A percentile compares a stretch with the other conserved stretches of the same genome.
Evolutionary conservation across 345 rosid genomes (phyloP).

Genomic region (Eucalyptus marginata): DNA sequence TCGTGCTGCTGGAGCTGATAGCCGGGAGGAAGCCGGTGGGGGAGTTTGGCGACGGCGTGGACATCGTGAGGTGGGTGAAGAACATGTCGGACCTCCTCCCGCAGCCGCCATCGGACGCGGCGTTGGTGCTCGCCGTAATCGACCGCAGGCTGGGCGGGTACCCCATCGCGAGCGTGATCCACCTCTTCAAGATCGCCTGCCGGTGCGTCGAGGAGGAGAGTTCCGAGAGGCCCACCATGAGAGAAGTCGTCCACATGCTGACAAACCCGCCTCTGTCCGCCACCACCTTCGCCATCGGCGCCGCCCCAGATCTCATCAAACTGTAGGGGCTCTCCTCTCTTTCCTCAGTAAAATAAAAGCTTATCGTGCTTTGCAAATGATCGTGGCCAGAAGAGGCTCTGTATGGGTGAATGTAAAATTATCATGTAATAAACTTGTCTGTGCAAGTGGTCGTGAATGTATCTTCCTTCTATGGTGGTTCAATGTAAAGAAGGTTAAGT

Average conservation of each 20-base stretch:
- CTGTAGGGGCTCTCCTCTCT: background rate
- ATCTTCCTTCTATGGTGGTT: background rate
- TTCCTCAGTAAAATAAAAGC: background rate
- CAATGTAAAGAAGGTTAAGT: background rate
- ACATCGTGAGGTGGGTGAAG: constrained; percentile 87
- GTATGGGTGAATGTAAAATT: background rate
- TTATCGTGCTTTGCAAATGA: background rate
- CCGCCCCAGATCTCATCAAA: background rate
- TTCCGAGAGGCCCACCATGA: constrained; percentile 67
- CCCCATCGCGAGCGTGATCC: constrained; percentile 39
- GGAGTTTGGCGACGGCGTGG: constrained; percentile 92
- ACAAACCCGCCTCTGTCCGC: constrained; percentile 38
- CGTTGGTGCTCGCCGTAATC: constrained; percentile 46
- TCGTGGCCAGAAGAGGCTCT: background rate
- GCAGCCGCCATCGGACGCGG: constrained; percentile 62
- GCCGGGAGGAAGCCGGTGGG: constrained; percentile 86
- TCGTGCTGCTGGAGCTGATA: constrained; percentile 69
- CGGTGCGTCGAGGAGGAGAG: constrained; percentile 76
- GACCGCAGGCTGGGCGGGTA: constrained; percentile 62
- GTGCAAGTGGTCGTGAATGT: background rate
- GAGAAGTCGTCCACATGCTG: constrained; percentile 83
- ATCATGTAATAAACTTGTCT: background rate
- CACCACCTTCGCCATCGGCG: background rate
- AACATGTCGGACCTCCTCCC: constrained; percentile 45
- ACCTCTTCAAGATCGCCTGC: constrained; percentile 69